These are phyloP conservation scores for Zoysia japonica DNA, from an alignment of 176 grass and related monocot species.

Conservation along the genomic window DNA sequence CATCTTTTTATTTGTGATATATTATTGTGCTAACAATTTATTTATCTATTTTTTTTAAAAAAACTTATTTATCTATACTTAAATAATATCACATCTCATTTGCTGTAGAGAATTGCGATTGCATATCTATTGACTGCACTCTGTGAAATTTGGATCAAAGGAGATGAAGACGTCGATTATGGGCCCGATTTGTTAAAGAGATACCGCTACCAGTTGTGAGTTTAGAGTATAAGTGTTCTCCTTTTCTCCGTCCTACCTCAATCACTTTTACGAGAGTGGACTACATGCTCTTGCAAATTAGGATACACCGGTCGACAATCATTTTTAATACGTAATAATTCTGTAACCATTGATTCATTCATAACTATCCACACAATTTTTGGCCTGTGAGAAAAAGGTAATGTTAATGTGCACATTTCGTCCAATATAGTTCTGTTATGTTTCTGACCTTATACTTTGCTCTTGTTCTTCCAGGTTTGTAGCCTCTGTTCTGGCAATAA, in stretches of 20 bases:
- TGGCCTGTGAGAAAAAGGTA: neutral
- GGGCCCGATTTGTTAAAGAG: slow-evolving; percentile 59
- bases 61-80: neutral
- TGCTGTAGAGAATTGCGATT: slow-evolving; percentile 84
- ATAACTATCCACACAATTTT: neutral
- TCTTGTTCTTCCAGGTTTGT: slow-evolving; percentile 39
- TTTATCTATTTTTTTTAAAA: too few species aligned
- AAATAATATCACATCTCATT: neutral
- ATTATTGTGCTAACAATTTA: neutral
- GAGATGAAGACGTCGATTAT: slow-evolving; percentile 48
- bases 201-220: slow-evolving; percentile 70
- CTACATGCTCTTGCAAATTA: neutral
- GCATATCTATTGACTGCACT: slow-evolving; percentile 74
- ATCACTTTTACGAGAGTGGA: neutral
- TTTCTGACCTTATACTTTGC: neutral
- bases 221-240: slow-evolving; percentile 9
- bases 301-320: neutral
- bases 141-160: slow-evolving; percentile 89
- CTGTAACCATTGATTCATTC: neutral
- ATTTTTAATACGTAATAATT: neutral
- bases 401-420: neutral
- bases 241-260: neutral
- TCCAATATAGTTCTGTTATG: neutral
- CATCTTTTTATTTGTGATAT: neutral
- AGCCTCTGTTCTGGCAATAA: slow-evolving; percentile 51